Conservation (phyloP, 805 yeast genomes). For the Cyberlindnera veronae region DNA sequence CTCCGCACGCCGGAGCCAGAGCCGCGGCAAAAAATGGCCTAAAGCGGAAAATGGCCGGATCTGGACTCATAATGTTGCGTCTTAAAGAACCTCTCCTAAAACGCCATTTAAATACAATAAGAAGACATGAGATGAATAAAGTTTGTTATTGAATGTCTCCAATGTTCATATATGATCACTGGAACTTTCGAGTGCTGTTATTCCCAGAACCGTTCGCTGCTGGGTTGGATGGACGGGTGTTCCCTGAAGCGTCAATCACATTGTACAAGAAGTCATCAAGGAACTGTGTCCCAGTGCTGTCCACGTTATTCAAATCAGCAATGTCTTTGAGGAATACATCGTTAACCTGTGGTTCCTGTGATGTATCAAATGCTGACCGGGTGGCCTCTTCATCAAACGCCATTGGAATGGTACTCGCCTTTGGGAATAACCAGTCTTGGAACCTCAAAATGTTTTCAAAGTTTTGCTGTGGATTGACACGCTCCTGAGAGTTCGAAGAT, state of each 20-base stretch:
- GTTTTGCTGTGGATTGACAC: conserved; percentile 16
- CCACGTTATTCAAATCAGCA: conserved; percentile 15
- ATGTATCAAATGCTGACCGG: background rate
- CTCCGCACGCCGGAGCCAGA: too few relatives aligned
- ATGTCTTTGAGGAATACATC: conserved; percentile 22
- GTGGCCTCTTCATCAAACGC: background rate
- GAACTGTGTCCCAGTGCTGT: conserved; percentile 17
- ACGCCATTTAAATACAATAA: background rate
- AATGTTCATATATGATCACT: too few relatives aligned
- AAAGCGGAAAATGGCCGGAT: background rate
- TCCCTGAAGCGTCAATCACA: conserved; percentile 12
- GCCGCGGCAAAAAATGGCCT: background rate
- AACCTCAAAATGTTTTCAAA: conserved; percentile 23
- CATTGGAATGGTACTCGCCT: conserved; percentile 5
- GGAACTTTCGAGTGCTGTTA: too few relatives aligned
- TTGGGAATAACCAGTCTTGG: conserved; percentile 27
- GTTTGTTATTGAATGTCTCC: too few relatives aligned
- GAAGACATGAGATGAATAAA: background rate
- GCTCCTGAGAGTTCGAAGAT: conserved; percentile 5
- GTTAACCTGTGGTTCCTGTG: conserved; percentile 6
- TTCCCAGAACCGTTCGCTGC: too few relatives aligned
- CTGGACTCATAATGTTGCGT: background rate
- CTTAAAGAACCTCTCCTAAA: background rate
- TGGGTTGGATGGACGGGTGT: background rate
- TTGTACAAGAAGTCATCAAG: conserved; percentile 24